Evolutionary conservation across 1,284 basidiomycete genomes (phyloP).

Genomic region (Bondarzewia mesenterica): DNA sequence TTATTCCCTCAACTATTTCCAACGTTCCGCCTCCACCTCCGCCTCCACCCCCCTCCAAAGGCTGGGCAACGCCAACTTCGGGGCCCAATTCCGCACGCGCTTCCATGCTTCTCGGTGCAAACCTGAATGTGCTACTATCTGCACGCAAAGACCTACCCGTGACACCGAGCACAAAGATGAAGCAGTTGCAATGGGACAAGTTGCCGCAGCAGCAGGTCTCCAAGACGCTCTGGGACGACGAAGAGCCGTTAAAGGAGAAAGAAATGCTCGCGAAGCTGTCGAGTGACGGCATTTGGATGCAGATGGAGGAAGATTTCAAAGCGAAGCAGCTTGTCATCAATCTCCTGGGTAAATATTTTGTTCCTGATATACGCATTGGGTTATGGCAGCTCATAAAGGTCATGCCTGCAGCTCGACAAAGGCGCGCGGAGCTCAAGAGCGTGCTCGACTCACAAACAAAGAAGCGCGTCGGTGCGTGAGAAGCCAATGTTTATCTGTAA

Average conservation of each 20-base stretch:
- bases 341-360: conserved; percentile 50
- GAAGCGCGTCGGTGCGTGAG: conserved; percentile 77
- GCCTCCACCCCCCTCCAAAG: conserved; percentile 30
- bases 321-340: conserved; percentile 90
- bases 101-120: conserved; percentile 52
- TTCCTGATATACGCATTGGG: conserved; percentile 2
- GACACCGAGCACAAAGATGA: conserved; percentile 88
- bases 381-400: not conserved
- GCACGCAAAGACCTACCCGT: conserved; percentile 82
- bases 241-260: conserved; percentile 61
- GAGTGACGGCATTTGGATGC: conserved; percentile 82
- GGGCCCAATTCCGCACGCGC: conserved; percentile 44
- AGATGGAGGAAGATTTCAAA: conserved; percentile 99
- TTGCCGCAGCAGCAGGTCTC: conserved; percentile 77
- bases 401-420: conserved; percentile 55
- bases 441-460: conserved; percentile 87
- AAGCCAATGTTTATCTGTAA: not conserved
- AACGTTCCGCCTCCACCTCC: conserved; percentile 32
- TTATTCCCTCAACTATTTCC: too few relatives aligned
- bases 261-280: conserved; percentile 77
- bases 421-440: conserved; percentile 79
- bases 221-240: conserved; percentile 80
- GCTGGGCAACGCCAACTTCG: conserved; percentile 36
- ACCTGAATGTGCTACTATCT: conserved; percentile 44
- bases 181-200: conserved; percentile 99